phyloP scores from a whole-genome alignment of 75 land plant species.

The Selaginella moellendorffii region DNA sequence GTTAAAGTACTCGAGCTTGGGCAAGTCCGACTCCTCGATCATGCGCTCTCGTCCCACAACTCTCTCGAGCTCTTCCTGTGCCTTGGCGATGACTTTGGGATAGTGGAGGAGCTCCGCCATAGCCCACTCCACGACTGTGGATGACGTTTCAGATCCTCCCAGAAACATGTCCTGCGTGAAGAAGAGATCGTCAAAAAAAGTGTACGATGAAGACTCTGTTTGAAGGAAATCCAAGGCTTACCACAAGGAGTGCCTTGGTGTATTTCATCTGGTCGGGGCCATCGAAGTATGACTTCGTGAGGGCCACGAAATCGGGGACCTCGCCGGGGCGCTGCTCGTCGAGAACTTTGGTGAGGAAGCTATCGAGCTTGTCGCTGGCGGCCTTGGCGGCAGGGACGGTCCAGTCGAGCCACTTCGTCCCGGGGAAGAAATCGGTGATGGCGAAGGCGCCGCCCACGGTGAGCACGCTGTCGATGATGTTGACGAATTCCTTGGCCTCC shows the following conservation, averaged over 20 bases:
- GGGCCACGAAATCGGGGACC: conserved; percentile 26
- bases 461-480: too few relatives aligned
- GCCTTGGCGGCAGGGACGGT: conserved; percentile 12
- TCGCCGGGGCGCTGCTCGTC: too few relatives aligned
- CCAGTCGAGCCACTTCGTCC: conserved; percentile 15
- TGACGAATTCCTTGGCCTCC: conserved; percentile 14
- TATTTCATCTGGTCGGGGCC: not conserved
- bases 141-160: too few relatives aligned
- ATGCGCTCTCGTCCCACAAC: too few relatives aligned
- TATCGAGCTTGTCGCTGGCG: conserved; percentile 7
- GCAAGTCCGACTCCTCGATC: conserved; percentile 15
- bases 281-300: conserved; percentile 19
- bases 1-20: conserved; percentile 11
- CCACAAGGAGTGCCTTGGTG: conserved; percentile 10
- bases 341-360: conserved; percentile 26
- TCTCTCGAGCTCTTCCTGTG: conserved; percentile 13
- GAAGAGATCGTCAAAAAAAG: not conserved
- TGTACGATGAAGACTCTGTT: not conserved
- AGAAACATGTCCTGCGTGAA: conserved; percentile 21
- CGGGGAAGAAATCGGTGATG: conserved; percentile 18
- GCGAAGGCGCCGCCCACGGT: conserved; percentile 30
- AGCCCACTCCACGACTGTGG: too few relatives aligned
- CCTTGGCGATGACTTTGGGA: conserved; percentile 1
- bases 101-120: too few relatives aligned
- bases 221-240: not conserved